Percentiles rank a stretch among this genome's conserved stretches.
These are phyloP conservation scores for Vigna radiata DNA, from an alignment of 306 rosid species.

Conservation along the genomic window DNA sequence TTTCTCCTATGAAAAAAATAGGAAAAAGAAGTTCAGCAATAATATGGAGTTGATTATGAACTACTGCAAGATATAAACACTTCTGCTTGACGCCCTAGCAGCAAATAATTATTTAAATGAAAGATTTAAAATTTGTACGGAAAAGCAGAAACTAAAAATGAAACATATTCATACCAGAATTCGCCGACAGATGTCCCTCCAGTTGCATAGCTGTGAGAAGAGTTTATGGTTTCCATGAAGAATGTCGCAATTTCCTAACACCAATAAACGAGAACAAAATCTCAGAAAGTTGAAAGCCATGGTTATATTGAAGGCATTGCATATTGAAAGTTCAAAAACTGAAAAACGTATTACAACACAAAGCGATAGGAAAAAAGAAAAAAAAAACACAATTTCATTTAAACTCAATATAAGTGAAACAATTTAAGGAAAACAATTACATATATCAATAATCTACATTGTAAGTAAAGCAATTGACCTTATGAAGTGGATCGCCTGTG, in stretches of 20 bases:
- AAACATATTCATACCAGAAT: conserved; percentile 67
- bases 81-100: conserved; percentile 6
- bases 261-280: conserved; percentile 29
- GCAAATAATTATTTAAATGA: conserved; percentile 33
- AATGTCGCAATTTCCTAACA: conserved; percentile 75
- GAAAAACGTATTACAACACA: conserved; percentile 4
- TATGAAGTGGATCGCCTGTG: conserved; percentile 86
- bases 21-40: conserved; percentile 26
- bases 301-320: not conserved
- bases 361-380: not conserved
- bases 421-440: too few species aligned
- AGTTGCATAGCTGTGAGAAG: conserved; percentile 95
- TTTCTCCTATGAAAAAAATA: conserved; percentile 54
- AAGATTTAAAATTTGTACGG: conserved; percentile 21
- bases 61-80: conserved; percentile 12
- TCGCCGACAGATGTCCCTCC: conserved; percentile 92
- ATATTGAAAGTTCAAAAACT: conserved; percentile 1
- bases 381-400: conserved; percentile 17
- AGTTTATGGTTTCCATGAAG: conserved; percentile 84
- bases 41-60: conserved; percentile 17
- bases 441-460: conserved; percentile 19
- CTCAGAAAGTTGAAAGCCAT: conserved; percentile 32
- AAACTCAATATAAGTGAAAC: not conserved
- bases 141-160: conserved; percentile 38
- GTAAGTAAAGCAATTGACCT: conserved; percentile 54